These are phyloP conservation scores for Cutaneotrichosporon dermatis DNA, from an alignment of 1,284 basidiomycete species.

Conservation along the genomic window DNA sequence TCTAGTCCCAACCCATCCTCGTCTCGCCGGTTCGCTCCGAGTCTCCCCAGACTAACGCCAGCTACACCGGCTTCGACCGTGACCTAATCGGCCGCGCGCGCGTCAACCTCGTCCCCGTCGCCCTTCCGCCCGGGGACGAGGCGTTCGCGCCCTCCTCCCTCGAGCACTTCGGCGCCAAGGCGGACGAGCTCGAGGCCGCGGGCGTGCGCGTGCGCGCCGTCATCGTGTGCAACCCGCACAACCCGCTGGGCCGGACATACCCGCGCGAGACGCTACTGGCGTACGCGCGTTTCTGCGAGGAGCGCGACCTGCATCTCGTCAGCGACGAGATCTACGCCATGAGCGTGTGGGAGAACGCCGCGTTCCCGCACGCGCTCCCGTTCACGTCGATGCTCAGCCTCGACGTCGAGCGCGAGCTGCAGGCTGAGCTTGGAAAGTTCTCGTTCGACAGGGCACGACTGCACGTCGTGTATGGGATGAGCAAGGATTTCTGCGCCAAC, in stretches of 20 bases:
- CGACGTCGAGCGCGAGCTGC: constrained; percentile 46
- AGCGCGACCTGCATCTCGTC: constrained; percentile 50
- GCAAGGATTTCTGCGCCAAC: constrained; percentile 52
- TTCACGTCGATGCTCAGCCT: constrained; percentile 50
- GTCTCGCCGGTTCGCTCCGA: no score
- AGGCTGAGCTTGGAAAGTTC: constrained; percentile 1
- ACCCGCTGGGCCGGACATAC: constrained; percentile 49
- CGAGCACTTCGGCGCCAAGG: constrained; percentile 28
- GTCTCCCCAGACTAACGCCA: constrained; percentile 10
- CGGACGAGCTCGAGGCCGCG: constrained; percentile 25
- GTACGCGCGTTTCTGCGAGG: constrained; percentile 50
- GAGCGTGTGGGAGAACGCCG: constrained; percentile 43
- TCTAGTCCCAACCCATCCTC: neutral
- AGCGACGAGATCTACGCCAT: constrained; percentile 52
- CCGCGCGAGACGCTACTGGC: constrained; percentile 47
- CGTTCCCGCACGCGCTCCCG: constrained; percentile 30
- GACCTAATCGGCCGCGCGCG: constrained; percentile 38
- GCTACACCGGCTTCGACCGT: constrained; percentile 47
- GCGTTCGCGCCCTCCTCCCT: constrained; percentile 30
- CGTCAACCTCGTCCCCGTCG: constrained; percentile 38
- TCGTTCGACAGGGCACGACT: constrained; percentile 45
- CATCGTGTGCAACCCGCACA: constrained; percentile 51
- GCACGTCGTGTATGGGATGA: constrained; percentile 48
- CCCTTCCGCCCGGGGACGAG: constrained; percentile 34
- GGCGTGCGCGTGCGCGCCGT: constrained; percentile 37